Evolutionary conservation across 257 asterid genomes (phyloP).

Genomic region (Fraxinus quadrangulata): DNA sequence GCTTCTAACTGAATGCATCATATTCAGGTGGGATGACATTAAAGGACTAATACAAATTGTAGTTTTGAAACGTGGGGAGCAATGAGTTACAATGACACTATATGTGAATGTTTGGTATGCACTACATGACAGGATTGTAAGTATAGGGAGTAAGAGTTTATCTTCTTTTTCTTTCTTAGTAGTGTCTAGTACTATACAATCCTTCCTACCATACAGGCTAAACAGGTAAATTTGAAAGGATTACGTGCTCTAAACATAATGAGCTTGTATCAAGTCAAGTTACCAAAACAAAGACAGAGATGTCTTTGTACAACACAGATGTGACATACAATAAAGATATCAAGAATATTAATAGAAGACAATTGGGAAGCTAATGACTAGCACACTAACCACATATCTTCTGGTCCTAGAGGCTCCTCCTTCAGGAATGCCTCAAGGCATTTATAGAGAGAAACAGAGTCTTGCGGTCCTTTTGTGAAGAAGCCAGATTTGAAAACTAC

Average conservation of each 20-base stretch:
- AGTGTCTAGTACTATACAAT: neutral
- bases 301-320: neutral
- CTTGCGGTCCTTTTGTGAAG: conserved; percentile 66
- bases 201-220: neutral
- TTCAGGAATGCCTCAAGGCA: conserved; percentile 91
- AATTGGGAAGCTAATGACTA: conserved; percentile 12
- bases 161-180: too few species aligned
- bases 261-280: conserved; percentile 8
- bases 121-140: neutral
- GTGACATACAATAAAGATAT: conserved; percentile 3
- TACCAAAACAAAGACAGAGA: neutral
- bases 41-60: conserved; percentile 16
- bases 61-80: conserved; percentile 1
- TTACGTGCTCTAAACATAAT: conserved; percentile 8
- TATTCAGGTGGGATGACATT: conserved; percentile 13
- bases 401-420: conserved; percentile 99
- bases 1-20: conserved; percentile 14
- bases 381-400: conserved; percentile 94
- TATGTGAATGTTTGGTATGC: neutral
- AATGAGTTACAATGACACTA: neutral
- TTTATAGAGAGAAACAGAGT: conserved; percentile 79
- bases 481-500: conserved; percentile 75
- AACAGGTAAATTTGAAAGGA: conserved; percentile 9
- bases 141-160: neutral
- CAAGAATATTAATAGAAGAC: conserved; percentile 21